Evolutionary conservation across 352 stramenopile genomes (phyloP).

Genomic region (Globisporangium sylvaticum): DNA sequence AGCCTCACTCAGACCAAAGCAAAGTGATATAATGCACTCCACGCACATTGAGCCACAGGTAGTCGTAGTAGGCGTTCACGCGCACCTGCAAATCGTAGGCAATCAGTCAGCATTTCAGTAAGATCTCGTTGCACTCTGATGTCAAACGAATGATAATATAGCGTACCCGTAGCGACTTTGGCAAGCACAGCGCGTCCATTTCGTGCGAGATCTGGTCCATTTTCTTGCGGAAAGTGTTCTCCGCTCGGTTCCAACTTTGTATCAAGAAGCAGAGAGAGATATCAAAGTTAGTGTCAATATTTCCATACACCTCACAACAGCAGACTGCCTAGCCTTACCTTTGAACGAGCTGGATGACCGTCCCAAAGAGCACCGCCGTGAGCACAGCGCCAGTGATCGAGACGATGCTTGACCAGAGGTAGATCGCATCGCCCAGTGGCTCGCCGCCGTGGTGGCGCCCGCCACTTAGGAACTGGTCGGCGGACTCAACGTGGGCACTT

Average conservation of each 20-base stretch:
- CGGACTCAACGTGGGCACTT: constrained; percentile 36
- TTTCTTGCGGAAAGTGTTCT: constrained; percentile 66
- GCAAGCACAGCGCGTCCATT: constrained; percentile 56
- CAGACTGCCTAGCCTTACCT: constrained; percentile 20
- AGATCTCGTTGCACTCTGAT: neutral
- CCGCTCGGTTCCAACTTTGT: constrained; percentile 48
- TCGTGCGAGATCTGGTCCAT: constrained; percentile 68
- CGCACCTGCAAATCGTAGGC: constrained; percentile 19
- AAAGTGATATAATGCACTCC: neutral
- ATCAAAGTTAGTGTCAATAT: neutral
- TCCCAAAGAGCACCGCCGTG: constrained; percentile 49
- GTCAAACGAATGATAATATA: neutral
- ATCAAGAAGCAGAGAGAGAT: neutral
- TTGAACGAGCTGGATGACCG: constrained; percentile 54
- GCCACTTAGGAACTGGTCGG: constrained; percentile 46
- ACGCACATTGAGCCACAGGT: constrained; percentile 62
- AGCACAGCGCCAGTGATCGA: constrained; percentile 44
- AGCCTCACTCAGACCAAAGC: neutral
- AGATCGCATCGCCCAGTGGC: constrained; percentile 18
- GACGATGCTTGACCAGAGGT: constrained; percentile 40
- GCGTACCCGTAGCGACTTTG: constrained; percentile 44
- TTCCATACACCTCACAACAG: neutral
- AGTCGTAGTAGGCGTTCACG: constrained; percentile 66
- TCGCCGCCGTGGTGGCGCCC: constrained; percentile 28
- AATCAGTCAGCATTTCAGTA: neutral